Evolutionary conservation across 169 alveolate species (phyloP), one percentile per base, ranked within the genome.

Genomic region (Plasmodium knowlesi): DNA sequence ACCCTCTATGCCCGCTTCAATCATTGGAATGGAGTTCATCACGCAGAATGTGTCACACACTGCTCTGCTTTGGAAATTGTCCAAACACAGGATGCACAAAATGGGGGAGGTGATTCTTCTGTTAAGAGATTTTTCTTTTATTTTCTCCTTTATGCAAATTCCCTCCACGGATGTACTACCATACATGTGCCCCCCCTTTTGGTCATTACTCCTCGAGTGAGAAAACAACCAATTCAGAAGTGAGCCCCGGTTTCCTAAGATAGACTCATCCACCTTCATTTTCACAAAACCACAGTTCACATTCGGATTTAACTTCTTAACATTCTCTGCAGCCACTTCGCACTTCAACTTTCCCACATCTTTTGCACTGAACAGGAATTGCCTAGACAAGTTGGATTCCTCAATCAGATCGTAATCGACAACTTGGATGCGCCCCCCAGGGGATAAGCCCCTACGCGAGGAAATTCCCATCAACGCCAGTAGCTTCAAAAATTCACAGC

Each of bases 321-420:
- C 70, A 88, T 88, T 88, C 39, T 88, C 50, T 57, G 89, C 74
- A 88, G 94, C 94, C 72, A 78, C 54, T 78, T 88, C 39, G n/a
- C 94, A 88, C 37, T 88, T 88, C 70, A 67, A 76, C 71, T 88
- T 88, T 16, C 88, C 88, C 19, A 88, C 82, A 34, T 88, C 94
- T 37, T 78, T 79, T 3, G 83, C 12, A 39, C 76, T 78, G 71
- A 99, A 99, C 76, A 99, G 97, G 96, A 99, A 99, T 96, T 99
- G 99, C 83, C 99, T 97, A 95, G 98, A 98, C 81, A 99, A 96
- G 95, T 99, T 99, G 1, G 99, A 98, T 30, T 98, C 97, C 96
- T 99, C 99, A 80, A 99, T 99, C 72, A 97, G 92, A 92, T 99
- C 99, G 95, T 98, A 99, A 94, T 99, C 99, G 3, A 99, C 98